Percentiles rank a stretch among this genome's conserved stretches.
phyloP scores from a whole-genome alignment of 139 green algal species.

The Chlamydomonas sphaeroides region DNA sequence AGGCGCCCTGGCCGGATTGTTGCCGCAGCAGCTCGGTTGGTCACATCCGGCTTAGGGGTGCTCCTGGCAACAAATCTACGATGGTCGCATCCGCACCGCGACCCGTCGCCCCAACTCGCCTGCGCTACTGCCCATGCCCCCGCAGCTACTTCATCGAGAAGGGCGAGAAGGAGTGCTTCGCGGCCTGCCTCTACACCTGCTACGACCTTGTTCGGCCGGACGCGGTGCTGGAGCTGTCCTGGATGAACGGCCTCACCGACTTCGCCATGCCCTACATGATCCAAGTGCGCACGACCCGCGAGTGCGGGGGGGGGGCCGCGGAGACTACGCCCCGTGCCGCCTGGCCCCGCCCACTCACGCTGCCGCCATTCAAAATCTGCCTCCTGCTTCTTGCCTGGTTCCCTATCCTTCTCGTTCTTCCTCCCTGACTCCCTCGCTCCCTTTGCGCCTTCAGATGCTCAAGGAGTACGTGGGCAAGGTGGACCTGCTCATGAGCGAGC shows the following conservation, averaged over 20 bases:
- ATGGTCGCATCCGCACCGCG: too few relatives aligned
- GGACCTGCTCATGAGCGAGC: slow-evolving; percentile 74
- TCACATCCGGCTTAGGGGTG: too few relatives aligned
- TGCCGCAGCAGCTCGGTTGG: too few relatives aligned
- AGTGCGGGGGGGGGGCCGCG: not conserved
- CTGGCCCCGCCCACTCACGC: too few relatives aligned
- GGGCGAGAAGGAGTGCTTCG: slow-evolving; percentile 94
- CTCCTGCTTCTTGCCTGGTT: too few relatives aligned
- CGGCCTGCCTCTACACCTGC: slow-evolving; percentile 95
- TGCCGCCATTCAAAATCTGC: too few relatives aligned
- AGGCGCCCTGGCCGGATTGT: too few relatives aligned
- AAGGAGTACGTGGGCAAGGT: slow-evolving; percentile 93
- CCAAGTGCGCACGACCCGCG: slow-evolving; percentile 58
- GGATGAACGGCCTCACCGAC: slow-evolving; percentile 94
- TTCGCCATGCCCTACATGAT: slow-evolving; percentile 97
- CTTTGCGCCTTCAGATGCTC: slow-evolving; percentile 57
- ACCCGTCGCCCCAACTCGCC: too few relatives aligned
- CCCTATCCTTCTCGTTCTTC: not conserved
- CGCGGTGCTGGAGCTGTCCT: slow-evolving; percentile 95
- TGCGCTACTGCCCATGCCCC: too few relatives aligned
- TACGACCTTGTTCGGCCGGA: slow-evolving; percentile 97
- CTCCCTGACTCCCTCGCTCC: not conserved
- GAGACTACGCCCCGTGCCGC: too few relatives aligned
- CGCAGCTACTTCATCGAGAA: slow-evolving; percentile 75
- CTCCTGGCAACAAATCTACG: too few relatives aligned